These are phyloP conservation scores for Byssochlamys sp. DNA, from an alignment of 2,329 filamentous ascomycete species.

Conservation along the genomic window DNA sequence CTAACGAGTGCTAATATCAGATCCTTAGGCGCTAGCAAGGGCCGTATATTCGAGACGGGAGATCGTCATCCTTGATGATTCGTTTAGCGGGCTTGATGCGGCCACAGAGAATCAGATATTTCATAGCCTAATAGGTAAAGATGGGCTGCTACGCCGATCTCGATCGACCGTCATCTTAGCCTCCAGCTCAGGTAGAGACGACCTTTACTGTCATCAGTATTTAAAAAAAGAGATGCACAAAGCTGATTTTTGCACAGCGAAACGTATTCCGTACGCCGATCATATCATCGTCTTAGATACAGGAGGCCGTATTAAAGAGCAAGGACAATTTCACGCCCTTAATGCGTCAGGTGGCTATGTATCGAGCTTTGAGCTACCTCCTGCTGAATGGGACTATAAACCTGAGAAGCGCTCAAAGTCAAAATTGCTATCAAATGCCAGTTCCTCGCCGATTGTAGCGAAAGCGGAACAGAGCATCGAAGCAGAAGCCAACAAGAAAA, in stretches of 20 bases:
- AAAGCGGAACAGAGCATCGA: conserved; percentile 13
- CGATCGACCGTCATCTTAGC: conserved; percentile 6
- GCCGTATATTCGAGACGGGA: conserved; percentile 38
- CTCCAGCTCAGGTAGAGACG: conserved; percentile 7
- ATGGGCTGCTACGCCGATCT: conserved; percentile 6
- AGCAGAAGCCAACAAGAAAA: conserved; percentile 19
- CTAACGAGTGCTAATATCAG: background rate
- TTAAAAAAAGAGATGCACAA: background rate
- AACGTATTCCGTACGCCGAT: conserved; percentile 34
- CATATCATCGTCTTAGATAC: conserved; percentile 32
- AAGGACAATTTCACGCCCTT: conserved; percentile 32
- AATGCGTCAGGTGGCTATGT: conserved; percentile 31
- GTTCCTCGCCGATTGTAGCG: conserved; percentile 1
- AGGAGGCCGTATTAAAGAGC: conserved; percentile 31
- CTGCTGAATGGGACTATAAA: conserved; percentile 23
- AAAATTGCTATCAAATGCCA: conserved; percentile 4
- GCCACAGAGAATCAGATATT: conserved; percentile 10
- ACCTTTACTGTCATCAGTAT: background rate
- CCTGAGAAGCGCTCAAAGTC: conserved; percentile 7
- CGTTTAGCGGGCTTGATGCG: conserved; percentile 9
- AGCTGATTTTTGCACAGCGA: conserved; percentile 13
- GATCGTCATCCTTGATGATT: conserved; percentile 7
- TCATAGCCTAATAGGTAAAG: conserved; percentile 8
- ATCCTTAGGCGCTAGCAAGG: conserved; percentile 24
- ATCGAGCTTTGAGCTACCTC: conserved; percentile 27